Evolutionary conservation across 1,284 basidiomycete species (phyloP).

Genomic region (Cutaneotrichosporon cyanovorans): DNA sequence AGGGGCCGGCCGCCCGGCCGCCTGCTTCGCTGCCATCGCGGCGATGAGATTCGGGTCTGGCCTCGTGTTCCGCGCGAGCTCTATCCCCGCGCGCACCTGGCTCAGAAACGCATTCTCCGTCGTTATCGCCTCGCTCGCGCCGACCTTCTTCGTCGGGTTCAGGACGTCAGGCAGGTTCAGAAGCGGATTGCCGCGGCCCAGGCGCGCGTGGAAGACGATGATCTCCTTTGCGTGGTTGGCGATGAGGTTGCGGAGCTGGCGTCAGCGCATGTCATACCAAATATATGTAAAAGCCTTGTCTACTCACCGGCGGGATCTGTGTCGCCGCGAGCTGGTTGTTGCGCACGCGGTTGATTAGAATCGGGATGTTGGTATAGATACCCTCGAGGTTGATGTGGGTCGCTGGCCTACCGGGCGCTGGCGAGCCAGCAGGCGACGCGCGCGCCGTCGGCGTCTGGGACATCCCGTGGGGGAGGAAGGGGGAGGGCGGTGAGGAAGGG

Average conservation of each 20-base stretch:
- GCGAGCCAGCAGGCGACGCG: constrained; percentile 13
- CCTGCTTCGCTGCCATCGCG: constrained; percentile 5
- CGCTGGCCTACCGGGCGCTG: constrained; percentile 6
- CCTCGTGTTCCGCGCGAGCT: constrained; percentile 7
- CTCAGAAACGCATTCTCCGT: constrained; percentile 13
- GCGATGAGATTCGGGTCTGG: constrained; percentile 14
- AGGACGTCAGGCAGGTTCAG: constrained; percentile 20
- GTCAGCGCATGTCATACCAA: constrained; percentile 1
- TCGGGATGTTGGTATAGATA: constrained; percentile 18
- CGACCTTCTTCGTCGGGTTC: constrained; percentile 15
- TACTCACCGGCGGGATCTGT: constrained; percentile 13
- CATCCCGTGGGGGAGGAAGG: neutral
- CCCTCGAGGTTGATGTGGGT: constrained; percentile 14
- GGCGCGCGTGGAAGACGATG: constrained; percentile 19
- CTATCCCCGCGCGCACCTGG: constrained; percentile 9
- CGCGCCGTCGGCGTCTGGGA: constrained; percentile 9
- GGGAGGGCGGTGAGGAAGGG: neutral
- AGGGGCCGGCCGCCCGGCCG: too few relatives aligned
- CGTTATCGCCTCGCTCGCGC: constrained; percentile 12
- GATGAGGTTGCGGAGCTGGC: constrained; percentile 15
- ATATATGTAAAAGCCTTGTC: neutral
- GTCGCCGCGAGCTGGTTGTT: constrained; percentile 11
- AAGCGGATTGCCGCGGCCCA: constrained; percentile 14
- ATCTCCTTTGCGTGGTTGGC: constrained; percentile 19
- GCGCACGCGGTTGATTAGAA: constrained; percentile 15